Base-by-base conservation (phyloP, 192 early-diverging fungal species). In the Glomus cerebriforme region DNA sequence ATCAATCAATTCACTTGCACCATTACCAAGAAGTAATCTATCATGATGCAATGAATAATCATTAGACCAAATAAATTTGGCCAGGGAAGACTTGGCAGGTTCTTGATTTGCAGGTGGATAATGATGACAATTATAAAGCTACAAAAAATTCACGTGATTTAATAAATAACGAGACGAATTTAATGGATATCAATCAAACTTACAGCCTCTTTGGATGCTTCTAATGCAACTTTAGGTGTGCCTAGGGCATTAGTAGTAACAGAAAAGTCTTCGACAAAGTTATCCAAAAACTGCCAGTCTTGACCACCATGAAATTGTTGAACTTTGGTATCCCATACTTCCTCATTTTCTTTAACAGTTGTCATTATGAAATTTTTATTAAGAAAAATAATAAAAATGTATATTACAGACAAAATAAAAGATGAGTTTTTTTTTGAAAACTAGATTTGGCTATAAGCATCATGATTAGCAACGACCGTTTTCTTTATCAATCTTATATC, bases 21-120 rank as follows among this genome's bases (percentile, higher is more conserved):
- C 95, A 85, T 96, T 96, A 65, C 95, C 95, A 39, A 96, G 83
- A 62, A 96, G 84, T 54, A 96, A 83, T 34, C 92, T 91, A 35
- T 86, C 83, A 75, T 85, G 84, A 80, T 95, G 88, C 24, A 66
- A 34, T 79, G 84, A 68, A 79, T 83, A 89, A 13, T 87, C 84
- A 43, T 82, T 77, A 22, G 94, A 92, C 92, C 93, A 94, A 64
- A 96, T 85, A 82, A 95, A 96, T 63, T 87, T 82, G 24, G 95
- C 93, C 32, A 96, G 85, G 24, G 91, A 88, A 3, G 93, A 88
- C 79, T 95, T 95, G 31, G 95, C 94, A 35, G 95, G 95, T 84
- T 96, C 95, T 81, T 96, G 95, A 85, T 96, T 89, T 9, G 94
- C 95, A 8, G 95, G 93, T 24, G 95, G 95, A 81, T 96, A 96